Evolutionary conservation across 306 rosid species (phyloP).

Genomic region (Myrica gale): DNA sequence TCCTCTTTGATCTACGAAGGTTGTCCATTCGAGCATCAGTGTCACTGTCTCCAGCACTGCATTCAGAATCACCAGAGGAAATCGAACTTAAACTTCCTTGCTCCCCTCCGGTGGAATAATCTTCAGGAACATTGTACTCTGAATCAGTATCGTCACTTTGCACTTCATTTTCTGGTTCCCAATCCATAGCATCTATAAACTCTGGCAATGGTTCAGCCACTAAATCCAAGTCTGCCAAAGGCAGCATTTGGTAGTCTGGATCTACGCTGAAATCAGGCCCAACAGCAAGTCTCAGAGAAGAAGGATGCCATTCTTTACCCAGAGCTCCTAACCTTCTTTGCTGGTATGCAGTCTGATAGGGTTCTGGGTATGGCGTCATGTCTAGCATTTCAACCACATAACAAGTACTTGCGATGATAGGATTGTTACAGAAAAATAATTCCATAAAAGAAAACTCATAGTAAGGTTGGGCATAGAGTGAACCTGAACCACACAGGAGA

Average conservation of each 20-base stretch:
- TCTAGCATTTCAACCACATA: conserved; percentile 53
- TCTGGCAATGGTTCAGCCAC: conserved; percentile 75
- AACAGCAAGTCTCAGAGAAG: conserved; percentile 70
- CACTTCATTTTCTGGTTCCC: conserved; percentile 91
- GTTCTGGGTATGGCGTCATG: conserved; percentile 95
- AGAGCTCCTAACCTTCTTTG: conserved; percentile 83
- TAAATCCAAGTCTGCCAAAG: conserved; percentile 83
- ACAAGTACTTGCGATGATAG: conserved; percentile 32
- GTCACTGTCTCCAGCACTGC: conserved; percentile 78
- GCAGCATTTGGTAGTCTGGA: conserved; percentile 85
- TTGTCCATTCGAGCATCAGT: conserved; percentile 53
- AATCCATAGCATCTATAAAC: conserved; percentile 77
- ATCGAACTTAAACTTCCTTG: conserved; percentile 67
- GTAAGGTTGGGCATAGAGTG: conserved; percentile 24
- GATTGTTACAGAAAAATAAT: conserved; percentile 6
- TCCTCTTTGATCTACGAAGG: conserved; percentile 78
- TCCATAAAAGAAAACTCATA: neutral
- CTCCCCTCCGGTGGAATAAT: conserved; percentile 67
- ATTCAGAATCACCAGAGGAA: conserved; percentile 60
- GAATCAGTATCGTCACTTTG: conserved; percentile 87
- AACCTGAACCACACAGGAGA: conserved; percentile 96
- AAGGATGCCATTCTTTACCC: conserved; percentile 89
- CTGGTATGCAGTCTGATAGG: conserved; percentile 92
- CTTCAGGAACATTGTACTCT: conserved; percentile 83
- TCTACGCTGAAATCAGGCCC: conserved; percentile 96